Evolutionary conservation across 2,329 filamentous ascomycete genomes (phyloP), one percentile per base, ranked within the genome.

Genomic region (Alternaria sp.): DNA sequence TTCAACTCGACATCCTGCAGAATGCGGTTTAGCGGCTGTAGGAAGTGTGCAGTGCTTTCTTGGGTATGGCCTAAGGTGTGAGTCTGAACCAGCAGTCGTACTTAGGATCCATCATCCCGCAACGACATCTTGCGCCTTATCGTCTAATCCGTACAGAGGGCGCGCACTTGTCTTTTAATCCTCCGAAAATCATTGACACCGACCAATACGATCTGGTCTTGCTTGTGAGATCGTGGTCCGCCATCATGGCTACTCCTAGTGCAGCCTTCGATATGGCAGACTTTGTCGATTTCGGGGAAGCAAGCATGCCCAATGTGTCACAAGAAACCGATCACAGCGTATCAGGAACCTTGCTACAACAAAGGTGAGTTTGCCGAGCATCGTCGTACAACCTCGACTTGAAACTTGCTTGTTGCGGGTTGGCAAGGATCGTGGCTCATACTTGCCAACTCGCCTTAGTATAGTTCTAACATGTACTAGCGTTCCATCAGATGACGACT

Each of bases 231-330:
- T 42, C 24, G 34, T 51, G 57, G 48, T 30, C 52, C 36, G 44
- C 52, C 62, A 66, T 38, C 53, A 77, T 77, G 75, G 67, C 67
- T 61, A 66, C 66, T 36, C 66, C 72, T 42, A 70, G 66, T 59
- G 62, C 59, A 20, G 49, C 63, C 24, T 69, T 76, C 36, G 72
- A 77, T 54, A 77, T 79, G 70, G 70, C 69, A 12, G 71, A 76
- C 49, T 78, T 74, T 62, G 79, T 79, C 66, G 77, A 79, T 64
- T 79, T 79, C 51, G 72, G 72, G n/a, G 73, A 78, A 61, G 75
- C 77, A n/a, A 67, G 75, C 34, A 69, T 75, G 59, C 65, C 75
- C 39, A 70, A 76, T 60, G 52, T 57, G 44, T 51, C 62, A 26
- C 63, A 70, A 54, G 57, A 68, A 30, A 39, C 56, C 20, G 32